Conservation (phyloP, 2,329 filamentous ascomycete genomes). For the Phoma sp. region DNA sequence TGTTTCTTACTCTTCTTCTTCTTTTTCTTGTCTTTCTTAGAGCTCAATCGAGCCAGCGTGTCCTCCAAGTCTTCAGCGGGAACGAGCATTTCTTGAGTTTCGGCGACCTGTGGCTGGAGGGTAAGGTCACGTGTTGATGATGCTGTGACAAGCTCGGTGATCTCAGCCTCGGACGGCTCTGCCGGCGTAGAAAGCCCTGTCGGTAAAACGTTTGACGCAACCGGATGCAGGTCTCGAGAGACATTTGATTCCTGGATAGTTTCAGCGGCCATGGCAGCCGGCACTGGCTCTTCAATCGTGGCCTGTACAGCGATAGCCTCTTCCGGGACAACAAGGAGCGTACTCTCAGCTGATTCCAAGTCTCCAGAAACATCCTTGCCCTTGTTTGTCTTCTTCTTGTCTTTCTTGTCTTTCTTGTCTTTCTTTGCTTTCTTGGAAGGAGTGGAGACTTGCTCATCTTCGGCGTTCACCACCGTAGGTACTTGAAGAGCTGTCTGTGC, state of each 20-base stretch:
- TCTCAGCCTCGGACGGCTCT: not conserved
- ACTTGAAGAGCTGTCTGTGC: not conserved
- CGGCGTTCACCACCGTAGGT: not conserved
- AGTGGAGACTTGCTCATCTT: slow-evolving; percentile 9
- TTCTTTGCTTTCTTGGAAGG: slow-evolving; percentile 13
- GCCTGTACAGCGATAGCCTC: not conserved
- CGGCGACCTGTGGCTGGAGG: not conserved
- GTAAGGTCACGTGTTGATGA: not conserved
- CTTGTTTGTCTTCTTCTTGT: slow-evolving; percentile 30
- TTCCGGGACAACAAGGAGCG: slow-evolving; percentile 6
- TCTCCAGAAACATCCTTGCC: slow-evolving; percentile 16
- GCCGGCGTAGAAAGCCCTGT: not conserved
- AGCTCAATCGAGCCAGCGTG: slow-evolving; percentile 22
- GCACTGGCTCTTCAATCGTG: not conserved
- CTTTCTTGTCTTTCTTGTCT: slow-evolving; percentile 20
- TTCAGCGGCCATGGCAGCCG: not conserved
- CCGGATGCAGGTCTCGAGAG: not conserved
- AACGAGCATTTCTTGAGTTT: not conserved
- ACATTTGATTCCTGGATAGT: not conserved
- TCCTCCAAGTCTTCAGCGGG: slow-evolving; percentile 10
- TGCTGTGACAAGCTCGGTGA: not conserved
- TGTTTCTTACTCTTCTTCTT: slow-evolving; percentile 32
- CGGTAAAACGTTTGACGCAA: not conserved
- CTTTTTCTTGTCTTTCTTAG: slow-evolving; percentile 37
- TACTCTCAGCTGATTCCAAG: slow-evolving; percentile 13